A percentile compares a stretch with the other conserved stretches of the same genome.
These are phyloP conservation scores for Thamnidium elegans DNA, from an alignment of 192 early-diverging fungal genomes.

Conservation along the genomic window DNA sequence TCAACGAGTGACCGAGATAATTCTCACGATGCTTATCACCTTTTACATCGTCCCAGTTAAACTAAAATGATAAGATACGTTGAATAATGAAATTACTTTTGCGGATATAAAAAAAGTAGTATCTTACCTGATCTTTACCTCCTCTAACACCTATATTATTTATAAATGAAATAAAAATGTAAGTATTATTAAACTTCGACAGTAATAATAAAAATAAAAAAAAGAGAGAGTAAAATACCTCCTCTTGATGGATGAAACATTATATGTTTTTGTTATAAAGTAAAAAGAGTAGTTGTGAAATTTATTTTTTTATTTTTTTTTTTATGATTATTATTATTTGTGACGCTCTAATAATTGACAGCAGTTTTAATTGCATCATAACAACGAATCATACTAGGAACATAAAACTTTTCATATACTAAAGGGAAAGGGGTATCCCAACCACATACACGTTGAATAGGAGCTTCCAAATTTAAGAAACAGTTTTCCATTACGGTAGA, in stretches of 20 bases:
- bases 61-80: slow-evolving; percentile 22
- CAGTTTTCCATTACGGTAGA: slow-evolving; percentile 87
- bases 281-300: slow-evolving; percentile 1
- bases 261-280: not conserved
- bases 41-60: slow-evolving; percentile 61
- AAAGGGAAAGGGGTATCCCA: slow-evolving; percentile 91
- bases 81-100: not conserved
- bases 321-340: not conserved
- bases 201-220: not conserved
- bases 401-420: slow-evolving; percentile 90
- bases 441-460: slow-evolving; percentile 87
- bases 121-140: slow-evolving; percentile 36
- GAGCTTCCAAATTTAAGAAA: slow-evolving; percentile 87
- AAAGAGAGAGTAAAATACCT: slow-evolving; percentile 6
- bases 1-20: slow-evolving; percentile 79
- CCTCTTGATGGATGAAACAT: slow-evolving; percentile 39
- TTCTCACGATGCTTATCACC: slow-evolving; percentile 76
- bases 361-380: slow-evolving; percentile 85
- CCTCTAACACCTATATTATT: slow-evolving; percentile 34
- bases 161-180: not conserved
- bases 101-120: not conserved
- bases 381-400: slow-evolving; percentile 80
- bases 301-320: not conserved
- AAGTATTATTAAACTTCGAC: too few species aligned
- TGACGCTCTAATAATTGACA: not conserved